phyloP scores from a whole-genome alignment of 2,329 filamentous ascomycete species.

The Colletotrichum tropicicola region DNA sequence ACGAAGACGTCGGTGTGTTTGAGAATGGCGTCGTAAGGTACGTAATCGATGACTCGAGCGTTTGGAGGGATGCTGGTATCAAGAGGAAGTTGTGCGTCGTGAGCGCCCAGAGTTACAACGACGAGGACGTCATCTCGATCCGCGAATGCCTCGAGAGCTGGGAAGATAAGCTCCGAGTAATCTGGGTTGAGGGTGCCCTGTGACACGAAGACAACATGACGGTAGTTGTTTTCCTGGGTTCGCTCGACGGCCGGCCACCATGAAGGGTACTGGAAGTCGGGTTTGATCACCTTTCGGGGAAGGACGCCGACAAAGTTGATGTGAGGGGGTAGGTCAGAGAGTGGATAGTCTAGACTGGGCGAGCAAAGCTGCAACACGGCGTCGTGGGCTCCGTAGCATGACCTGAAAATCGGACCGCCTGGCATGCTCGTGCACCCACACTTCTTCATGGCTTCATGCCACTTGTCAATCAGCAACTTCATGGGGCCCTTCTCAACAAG shows the following conservation, averaged over 20 bases:
- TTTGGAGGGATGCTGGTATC: conserved; percentile 44
- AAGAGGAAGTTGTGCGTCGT: conserved; percentile 28
- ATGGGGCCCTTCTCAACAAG: conserved; percentile 26
- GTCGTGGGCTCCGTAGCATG: conserved; percentile 37
- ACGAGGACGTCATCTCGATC: conserved; percentile 47
- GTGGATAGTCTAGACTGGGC: conserved; percentile 48
- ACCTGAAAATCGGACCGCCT: neutral
- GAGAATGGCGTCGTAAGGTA: conserved; percentile 57
- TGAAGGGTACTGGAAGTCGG: conserved; percentile 42
- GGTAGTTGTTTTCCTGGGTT: conserved; percentile 4
- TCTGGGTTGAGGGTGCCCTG: conserved; percentile 55
- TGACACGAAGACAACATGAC: conserved; percentile 50
- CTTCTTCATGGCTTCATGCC: neutral
- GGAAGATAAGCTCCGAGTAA: conserved; percentile 52
- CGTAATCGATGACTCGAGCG: conserved; percentile 53
- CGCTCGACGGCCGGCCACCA: conserved; percentile 56
- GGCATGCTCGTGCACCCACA: conserved; percentile 15
- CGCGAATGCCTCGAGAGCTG: conserved; percentile 52
- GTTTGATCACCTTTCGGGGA: conserved; percentile 40
- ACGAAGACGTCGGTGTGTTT: conserved; percentile 54
- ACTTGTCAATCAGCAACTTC: conserved; percentile 21
- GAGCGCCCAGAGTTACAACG: conserved; percentile 41
- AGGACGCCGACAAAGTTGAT: conserved; percentile 55
- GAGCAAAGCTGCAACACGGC: conserved; percentile 47
- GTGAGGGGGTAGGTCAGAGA: conserved; percentile 44